Evolutionary conservation across 768 basidiomycete genomes (phyloP).

Genomic region (Mycena vitilis): DNA sequence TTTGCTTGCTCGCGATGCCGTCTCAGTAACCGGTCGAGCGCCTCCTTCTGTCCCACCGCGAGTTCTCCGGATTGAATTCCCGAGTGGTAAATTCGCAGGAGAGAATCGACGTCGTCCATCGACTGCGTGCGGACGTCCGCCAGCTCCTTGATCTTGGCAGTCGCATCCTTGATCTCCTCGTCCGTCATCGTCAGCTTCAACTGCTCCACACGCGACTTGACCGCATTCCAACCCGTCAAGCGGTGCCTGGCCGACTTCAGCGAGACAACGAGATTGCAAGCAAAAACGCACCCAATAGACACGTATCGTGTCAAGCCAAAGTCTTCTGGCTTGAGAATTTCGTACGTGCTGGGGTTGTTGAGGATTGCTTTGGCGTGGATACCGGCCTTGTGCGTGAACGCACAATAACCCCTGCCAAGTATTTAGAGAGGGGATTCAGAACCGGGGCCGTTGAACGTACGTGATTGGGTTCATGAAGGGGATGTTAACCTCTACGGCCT

Average conservation of each 20-base stretch:
- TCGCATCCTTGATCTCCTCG: conserved; percentile 98
- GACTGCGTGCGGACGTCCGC: conserved; percentile 98
- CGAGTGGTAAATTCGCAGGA: conserved; percentile 95
- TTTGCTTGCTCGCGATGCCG: conserved; percentile 68
- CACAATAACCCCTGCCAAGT: conserved; percentile 90
- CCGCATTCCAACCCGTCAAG: conserved; percentile 98
- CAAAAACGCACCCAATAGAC: conserved; percentile 81
- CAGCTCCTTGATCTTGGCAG: conserved; percentile 99
- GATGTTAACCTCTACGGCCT: conserved; percentile 97
- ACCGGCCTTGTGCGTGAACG: conserved; percentile 99
- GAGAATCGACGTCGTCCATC: conserved; percentile 99
- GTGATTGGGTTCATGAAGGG: conserved; percentile 98
- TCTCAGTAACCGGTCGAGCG: conserved; percentile 87
- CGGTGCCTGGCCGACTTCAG: conserved; percentile 71
- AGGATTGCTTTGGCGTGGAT: conserved; percentile 99
- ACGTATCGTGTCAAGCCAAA: conserved; percentile 98
- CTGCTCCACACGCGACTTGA: conserved; percentile 99
- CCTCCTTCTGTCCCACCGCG: conserved; percentile 92
- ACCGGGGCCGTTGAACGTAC: conserved; percentile 52
- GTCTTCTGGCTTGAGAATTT: conserved; percentile 99
- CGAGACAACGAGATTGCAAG: background rate
- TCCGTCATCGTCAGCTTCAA: conserved; percentile 90
- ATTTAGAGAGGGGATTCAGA: conserved; percentile 4
- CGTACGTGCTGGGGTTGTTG: conserved; percentile 99
- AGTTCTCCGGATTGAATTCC: conserved; percentile 94